Conservation (phyloP, 352 stramenopile genomes). For the Pythium apleroticum region DNA sequence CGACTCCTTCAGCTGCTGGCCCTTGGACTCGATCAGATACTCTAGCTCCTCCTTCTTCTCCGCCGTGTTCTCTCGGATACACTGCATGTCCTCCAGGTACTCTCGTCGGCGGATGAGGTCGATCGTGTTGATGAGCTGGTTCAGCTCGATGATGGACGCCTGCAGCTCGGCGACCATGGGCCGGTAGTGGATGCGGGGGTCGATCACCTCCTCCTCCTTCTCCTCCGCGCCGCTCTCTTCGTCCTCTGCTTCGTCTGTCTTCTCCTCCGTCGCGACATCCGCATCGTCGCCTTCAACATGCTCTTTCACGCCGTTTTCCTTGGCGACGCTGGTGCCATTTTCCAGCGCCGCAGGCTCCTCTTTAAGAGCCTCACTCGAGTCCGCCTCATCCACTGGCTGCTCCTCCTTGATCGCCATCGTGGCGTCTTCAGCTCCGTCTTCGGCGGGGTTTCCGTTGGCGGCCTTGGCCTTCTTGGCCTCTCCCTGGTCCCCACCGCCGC, state of each 20-base stretch:
- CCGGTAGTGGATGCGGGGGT: constrained; percentile 83
- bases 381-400: neutral
- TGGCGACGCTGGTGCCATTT: constrained; percentile 5
- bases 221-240: constrained; percentile 29
- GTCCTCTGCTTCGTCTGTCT: constrained; percentile 25
- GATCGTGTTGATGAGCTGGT: constrained; percentile 88
- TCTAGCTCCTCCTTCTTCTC: constrained; percentile 79
- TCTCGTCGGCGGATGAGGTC: constrained; percentile 77
- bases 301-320: constrained; percentile 25
- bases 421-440: constrained; percentile 5
- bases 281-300: constrained; percentile 6
- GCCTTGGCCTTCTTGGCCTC: constrained; percentile 27
- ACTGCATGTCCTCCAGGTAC: constrained; percentile 86
- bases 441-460: neutral
- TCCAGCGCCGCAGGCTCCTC: constrained; percentile 2
- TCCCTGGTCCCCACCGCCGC: constrained; percentile 12
- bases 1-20: constrained; percentile 71
- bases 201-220: constrained; percentile 69
- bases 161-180: constrained; percentile 85
- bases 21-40: constrained; percentile 76
- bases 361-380: constrained; percentile 2
- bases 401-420: constrained; percentile 20
- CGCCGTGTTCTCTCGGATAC: constrained; percentile 82
- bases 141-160: constrained; percentile 68
- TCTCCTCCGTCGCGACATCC: constrained; percentile 7